Evolutionary conservation across 805 yeast genomes (phyloP).

Genomic region (Schwanniomyces vanrijiae): DNA sequence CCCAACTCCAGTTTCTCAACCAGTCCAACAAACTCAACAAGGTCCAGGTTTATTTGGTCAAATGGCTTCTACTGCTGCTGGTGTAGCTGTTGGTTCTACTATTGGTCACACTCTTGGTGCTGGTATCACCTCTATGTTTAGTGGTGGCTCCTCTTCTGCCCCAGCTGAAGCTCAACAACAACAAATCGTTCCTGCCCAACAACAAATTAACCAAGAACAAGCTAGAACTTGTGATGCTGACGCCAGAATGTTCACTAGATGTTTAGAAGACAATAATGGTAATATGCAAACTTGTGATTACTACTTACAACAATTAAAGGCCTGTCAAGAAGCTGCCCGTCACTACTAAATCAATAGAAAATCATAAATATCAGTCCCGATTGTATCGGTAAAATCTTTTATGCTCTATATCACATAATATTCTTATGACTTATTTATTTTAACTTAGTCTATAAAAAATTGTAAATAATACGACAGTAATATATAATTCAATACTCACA

Average conservation of each 20-base stretch:
- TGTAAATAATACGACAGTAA: constrained; percentile 5
- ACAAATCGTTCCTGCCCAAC: constrained; percentile 41
- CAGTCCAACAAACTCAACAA: constrained; percentile 43
- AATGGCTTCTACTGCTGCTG: constrained; percentile 99
- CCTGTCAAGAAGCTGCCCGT: constrained; percentile 92
- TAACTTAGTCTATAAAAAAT: neutral
- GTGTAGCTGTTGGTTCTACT: constrained; percentile 98
- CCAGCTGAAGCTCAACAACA: constrained; percentile 53
- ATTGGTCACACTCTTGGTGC: constrained; percentile 97
- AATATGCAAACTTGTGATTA: constrained; percentile 96
- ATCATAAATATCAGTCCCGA: neutral
- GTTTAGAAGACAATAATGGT: constrained; percentile 90
- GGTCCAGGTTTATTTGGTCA: constrained; percentile 90
- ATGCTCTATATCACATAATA: neutral
- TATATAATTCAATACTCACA: neutral
- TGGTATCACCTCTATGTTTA: constrained; percentile 85
- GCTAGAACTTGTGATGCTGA: constrained; percentile 79
- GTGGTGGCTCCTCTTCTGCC: constrained; percentile 65
- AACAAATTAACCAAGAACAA: constrained; percentile 38
- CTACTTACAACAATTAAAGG: constrained; percentile 95
- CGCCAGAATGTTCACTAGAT: constrained; percentile 93
- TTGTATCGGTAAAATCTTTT: neutral
- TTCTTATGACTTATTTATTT: constrained; percentile 1
- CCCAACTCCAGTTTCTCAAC: no score
- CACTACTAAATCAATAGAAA: constrained; percentile 52